Base-by-base conservation (phyloP, 352 stramenopile genomes). In the Pythium aristosporum region DNA sequence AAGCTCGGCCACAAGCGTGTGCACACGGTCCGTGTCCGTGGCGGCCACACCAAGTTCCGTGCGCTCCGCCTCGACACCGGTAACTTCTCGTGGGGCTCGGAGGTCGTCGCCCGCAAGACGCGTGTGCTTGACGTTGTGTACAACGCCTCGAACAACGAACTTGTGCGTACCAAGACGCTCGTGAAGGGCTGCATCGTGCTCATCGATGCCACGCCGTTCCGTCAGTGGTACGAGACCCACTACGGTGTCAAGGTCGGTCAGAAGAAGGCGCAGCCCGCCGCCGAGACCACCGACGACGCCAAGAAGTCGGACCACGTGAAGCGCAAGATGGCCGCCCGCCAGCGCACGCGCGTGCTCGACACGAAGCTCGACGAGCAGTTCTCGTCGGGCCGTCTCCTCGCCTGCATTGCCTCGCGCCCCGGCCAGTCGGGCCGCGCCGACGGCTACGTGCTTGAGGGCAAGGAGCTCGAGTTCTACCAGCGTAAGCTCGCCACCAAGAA, bases 101-200 rank as follows among this genome's bases (percentile, higher is more conserved):
- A 99, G 81, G 94, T 97, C 21, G 94, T 88, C 69, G 97, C 98
- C 47, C 92, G 96, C 74, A 99, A 99, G 92, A 98, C 98, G 55
- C 96, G 97, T 95, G 98, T 99, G 61, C 86, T 99, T 39, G 97
- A 99, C 80, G 98, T 99, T 25, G 93, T 98, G 25, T 99, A 99
- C 97, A 99, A 99, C 83, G 94, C 97, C 53, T 99, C 97, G 71
- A 99, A 99, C 96, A 99, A 99, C 90, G 98, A 99, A 77, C 90
- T 99, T 68, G 98, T 99, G 65, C 96, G 98, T 82, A 99, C 98
- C 73, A 99, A 99, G 92, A 99, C 98, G 32, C 84, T 99, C 34
- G 98, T 99, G 52, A 99, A 99, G 93, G 96, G 96, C 72, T 88
- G 92, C 63, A 98, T 99, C 67, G 89, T 99, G 53, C 73, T 98